Evolutionary conservation across 1,284 basidiomycete species (phyloP), one percentile per base, ranked within the genome.

Genomic region (Leccinum holopus): DNA sequence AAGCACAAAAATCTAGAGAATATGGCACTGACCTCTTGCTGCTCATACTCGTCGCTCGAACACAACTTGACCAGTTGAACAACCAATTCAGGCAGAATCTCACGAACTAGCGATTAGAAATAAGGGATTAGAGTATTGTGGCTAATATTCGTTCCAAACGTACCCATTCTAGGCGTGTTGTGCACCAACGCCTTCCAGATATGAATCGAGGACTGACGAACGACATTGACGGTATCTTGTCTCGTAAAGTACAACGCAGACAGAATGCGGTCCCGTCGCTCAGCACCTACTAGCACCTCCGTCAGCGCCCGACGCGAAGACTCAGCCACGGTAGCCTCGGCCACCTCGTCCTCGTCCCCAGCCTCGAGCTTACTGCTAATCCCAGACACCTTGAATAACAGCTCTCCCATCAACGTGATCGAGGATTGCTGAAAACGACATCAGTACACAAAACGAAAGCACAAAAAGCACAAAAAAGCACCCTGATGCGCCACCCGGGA

Each of bases 181-280:
- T 94, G 87, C 30, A 99, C 96, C 66, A 99, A 82, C 1, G 94
- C 96, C 79, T 99, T 99, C 97, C 97, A 99, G 67, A 98, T 98
- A 67, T 97, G 95, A 61, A 97, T 87, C 0, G 97, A 94, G 3
- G 94, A 88, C 76, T 95, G 92, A 55, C 97, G 88, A 44, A 99
- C 96, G 53, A 90, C 85, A 57, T 87, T 88, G 69, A 98, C 93
- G 30, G 94, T 85, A 76, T 99, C 97, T 78, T 99, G 97, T 61
- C 96, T 89, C 62, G 96, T 90, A 68, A 99, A 84, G 77, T 97
- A 99, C 63, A 99, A 79, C 1, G 92, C 92, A 3, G 95, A 90
- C 52, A 99, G 80, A 53, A 99, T 94, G 33, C 93, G 87, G 76
- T 98, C 94, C 59, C 96, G 84, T 61, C 95, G 87, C 68, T 98